Evolutionary conservation across 768 basidiomycete species (phyloP), one percentile per base, ranked within the genome.

Genomic region (Russula griseocarnosa): DNA sequence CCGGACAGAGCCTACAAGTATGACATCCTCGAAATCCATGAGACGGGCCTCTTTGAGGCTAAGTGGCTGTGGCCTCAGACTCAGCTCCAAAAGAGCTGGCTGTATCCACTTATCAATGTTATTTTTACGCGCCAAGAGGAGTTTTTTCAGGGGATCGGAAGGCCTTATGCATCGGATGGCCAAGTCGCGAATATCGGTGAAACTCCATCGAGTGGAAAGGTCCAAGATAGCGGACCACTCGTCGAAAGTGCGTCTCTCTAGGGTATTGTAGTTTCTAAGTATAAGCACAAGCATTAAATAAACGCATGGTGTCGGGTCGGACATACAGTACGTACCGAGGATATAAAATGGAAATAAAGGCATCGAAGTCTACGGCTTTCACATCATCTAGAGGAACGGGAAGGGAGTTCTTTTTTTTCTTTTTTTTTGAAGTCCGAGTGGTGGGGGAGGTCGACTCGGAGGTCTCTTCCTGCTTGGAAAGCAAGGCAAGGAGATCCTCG

Each of bases 341-440:
- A 40, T 67, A 67, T n/a, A 67, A 26, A 11, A 67, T 40, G 32
- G 66, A 64, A 32, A 67, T 28, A 13, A 67, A 53, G 11, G 59
- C 63, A 40, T 67, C 59, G 14, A 67, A 64, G 13, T 67, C 63
- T 3, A 3, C 30, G 20, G 40, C 18, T 28, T 55, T 58, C 38
- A 61, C 66, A 22, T 65, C 59, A 11, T 46, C 28, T 5, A 67
- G 42, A 32, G 28, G 46, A 13, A 66, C n/a, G n/a, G n/a, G n/a
- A n/a, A n/a, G n/a, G n/a, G n/a, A n/a, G n/a, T n/a, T n/a, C n/a
- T n/a, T n/a, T n/a, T n/a, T n/a, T n/a, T n/a, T n/a, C n/a, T n/a
- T n/a, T n/a, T n/a, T n/a, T n/a, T n/a, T n/a, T n/a, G n/a, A n/a
- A n/a, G n/a, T n/a, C n/a, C n/a, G n/a, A n/a, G n/a, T 44, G 3